Base-by-base conservation (phyloP, 345 rosid genomes). In the Eucalyptus lansdowneana region DNA sequence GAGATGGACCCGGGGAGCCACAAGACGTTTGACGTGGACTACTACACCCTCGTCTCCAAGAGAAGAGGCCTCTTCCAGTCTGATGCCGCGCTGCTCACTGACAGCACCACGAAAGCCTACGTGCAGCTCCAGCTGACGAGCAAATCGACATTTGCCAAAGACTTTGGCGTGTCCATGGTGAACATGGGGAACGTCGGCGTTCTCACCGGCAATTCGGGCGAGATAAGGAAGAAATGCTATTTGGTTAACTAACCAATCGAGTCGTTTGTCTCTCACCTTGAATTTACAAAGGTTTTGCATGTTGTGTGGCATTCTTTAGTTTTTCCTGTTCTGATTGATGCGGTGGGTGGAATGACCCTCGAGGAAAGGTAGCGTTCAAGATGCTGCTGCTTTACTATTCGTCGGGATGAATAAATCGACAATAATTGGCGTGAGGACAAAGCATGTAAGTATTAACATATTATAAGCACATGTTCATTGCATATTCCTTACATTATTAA, bases 1-100 rank as follows among this genome's bases (percentile, higher is more conserved):
- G 96, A 95, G 86, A 95, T 96, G 97, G 97, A 96, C 89, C 98
- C 97, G 1, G 97, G 97, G 40, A 96, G 97, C 87, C 90, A 87
- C 87, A 92, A 54, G 92, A 93, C 92, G 50, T 96, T 96, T 34
- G 98, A 96, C 72, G 80, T 42, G 12, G 85, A 88, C 65, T 96
- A 96, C 90, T 95, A 42, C 91, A 91, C 86, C 8, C 90, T 92
- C 19, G 96, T 95, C 14, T 49, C 91, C 4, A 93, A 96, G 90
- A 94, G 96, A 87, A 93, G 97, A 65, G 97, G 96, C 45, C 90
- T 95, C 27, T 94, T 96, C 83, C 89, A 92, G 45, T 96, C 97
- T 2, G 98, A 96, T 87, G 94, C 96, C 8, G 95, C 97, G 67
- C 95, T 96, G 62, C 92, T 94, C n/a, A 89, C 91, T 40, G 76